phyloP scores from a whole-genome alignment of 148 eudicot species.

The Dysphania ambrosioides region DNA sequence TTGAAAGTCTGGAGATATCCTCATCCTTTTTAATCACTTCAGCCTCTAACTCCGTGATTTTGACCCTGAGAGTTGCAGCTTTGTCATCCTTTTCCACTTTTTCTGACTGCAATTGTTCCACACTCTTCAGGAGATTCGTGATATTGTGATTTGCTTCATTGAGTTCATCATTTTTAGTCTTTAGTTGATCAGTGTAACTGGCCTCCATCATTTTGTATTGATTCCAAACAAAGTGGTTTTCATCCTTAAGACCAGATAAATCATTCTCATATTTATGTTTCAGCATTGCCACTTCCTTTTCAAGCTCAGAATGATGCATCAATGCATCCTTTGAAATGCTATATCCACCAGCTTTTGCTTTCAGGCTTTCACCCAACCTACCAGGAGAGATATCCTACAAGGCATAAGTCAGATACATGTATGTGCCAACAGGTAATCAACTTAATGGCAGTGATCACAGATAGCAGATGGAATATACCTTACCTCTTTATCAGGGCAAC shows the following conservation, averaged over 20 bases:
- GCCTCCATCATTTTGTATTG: slow-evolving; percentile 57
- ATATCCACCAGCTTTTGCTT: slow-evolving; percentile 17
- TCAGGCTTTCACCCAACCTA: slow-evolving; percentile 19
- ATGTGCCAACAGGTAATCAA: background rate
- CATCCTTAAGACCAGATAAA: slow-evolving; percentile 49
- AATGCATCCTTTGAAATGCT: slow-evolving; percentile 17
- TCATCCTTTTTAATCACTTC: slow-evolving; percentile 36
- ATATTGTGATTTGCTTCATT: slow-evolving; percentile 46
- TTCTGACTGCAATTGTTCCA: slow-evolving; percentile 54
- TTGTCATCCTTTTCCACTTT: slow-evolving; percentile 42
- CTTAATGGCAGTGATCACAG: background rate
- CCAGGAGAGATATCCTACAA: slow-evolving; percentile 28
- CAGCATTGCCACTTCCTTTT: slow-evolving; percentile 37
- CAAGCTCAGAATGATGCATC: slow-evolving; percentile 25
- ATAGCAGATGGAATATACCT: slow-evolving; percentile 12
- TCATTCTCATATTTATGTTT: slow-evolving; percentile 51
- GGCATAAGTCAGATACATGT: background rate
- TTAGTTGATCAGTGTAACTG: slow-evolving; percentile 32
- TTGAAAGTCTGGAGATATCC: slow-evolving; percentile 38
- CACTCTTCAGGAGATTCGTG: slow-evolving; percentile 30
- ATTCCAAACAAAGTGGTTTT: slow-evolving; percentile 68
- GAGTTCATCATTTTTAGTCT: slow-evolving; percentile 44
- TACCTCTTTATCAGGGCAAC: slow-evolving; percentile 44
- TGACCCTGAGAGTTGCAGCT: slow-evolving; percentile 33
- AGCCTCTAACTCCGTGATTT: slow-evolving; percentile 37